A percentile compares a stretch with the other conserved stretches of the same genome.
Conservation (phyloP, 768 basidiomycete species). For the Trametes cinnabarina region DNA sequence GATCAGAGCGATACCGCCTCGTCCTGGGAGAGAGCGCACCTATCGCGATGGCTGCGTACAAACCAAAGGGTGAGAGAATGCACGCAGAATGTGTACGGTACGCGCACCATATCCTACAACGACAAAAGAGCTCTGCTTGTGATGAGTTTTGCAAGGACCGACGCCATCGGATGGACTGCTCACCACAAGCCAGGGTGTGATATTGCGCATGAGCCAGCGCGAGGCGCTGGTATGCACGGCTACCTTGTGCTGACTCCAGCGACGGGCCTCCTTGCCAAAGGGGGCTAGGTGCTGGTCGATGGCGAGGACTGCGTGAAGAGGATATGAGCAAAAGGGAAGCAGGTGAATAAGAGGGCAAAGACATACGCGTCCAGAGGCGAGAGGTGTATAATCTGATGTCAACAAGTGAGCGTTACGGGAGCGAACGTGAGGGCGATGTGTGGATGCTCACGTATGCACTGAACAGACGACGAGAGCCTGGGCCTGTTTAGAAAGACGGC, state of each 20-base stretch:
- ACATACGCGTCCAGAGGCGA: slow-evolving; percentile 21
- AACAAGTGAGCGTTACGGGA: background rate
- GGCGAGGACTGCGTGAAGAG: background rate
- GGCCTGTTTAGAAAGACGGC: background rate
- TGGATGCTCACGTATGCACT: slow-evolving; percentile 19
- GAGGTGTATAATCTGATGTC: slow-evolving; percentile 17
- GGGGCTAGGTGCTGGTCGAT: slow-evolving; percentile 13
- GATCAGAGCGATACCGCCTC: background rate
- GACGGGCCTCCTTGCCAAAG: slow-evolving; percentile 12
- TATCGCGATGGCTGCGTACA: background rate
- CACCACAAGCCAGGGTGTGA: slow-evolving; percentile 11
- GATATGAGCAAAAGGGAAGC: background rate
- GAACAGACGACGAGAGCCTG: slow-evolving; percentile 20
- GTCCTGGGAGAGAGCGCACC: background rate
- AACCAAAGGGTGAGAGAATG: background rate
- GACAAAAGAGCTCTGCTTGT: slow-evolving; percentile 12
- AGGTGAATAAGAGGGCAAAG: background rate
- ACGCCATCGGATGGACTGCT: too few relatives aligned
- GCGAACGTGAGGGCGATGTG: background rate
- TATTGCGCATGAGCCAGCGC: slow-evolving; percentile 9
- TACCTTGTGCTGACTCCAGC: slow-evolving; percentile 14
- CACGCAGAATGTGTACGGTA: too few relatives aligned
- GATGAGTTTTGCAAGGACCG: background rate
- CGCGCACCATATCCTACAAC: slow-evolving; percentile 10
- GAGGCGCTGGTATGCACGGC: slow-evolving; percentile 4